phyloP scores from a whole-genome alignment of 768 basidiomycete species.

The Boletales sp. region DNA sequence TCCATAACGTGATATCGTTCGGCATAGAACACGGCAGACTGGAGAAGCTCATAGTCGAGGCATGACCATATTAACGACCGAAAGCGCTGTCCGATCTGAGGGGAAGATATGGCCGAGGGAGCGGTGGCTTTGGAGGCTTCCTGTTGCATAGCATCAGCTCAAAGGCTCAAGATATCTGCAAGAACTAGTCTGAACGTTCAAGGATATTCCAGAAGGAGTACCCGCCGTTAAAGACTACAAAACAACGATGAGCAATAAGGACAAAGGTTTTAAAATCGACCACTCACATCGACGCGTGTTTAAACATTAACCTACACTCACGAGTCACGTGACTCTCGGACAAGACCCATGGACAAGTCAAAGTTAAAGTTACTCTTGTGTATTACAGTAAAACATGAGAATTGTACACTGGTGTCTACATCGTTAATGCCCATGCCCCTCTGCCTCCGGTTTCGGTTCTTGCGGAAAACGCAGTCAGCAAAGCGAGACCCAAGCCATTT shows the following conservation, averaged over 20 bases:
- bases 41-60: slow-evolving; percentile 74
- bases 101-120: slow-evolving; percentile 41
- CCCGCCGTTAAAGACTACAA: slow-evolving; percentile 9
- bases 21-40: slow-evolving; percentile 85
- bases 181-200: slow-evolving; percentile 17
- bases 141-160: slow-evolving; percentile 51
- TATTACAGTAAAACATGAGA: not conserved
- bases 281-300: slow-evolving; percentile 19
- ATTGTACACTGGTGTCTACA: slow-evolving; percentile 10
- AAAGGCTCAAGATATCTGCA: slow-evolving; percentile 28
- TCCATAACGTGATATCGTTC: slow-evolving; percentile 79
- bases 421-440: slow-evolving; percentile 69
- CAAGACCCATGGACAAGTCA: no score
- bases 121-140: slow-evolving; percentile 37
- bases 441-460: slow-evolving; percentile 73
- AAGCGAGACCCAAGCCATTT: slow-evolving; percentile 9
- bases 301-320: slow-evolving; percentile 5
- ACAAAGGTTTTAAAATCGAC: slow-evolving; percentile 20
- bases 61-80: slow-evolving; percentile 76
- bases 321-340: slow-evolving; percentile 28
- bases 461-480: slow-evolving; percentile 15
- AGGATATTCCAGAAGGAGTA: slow-evolving; percentile 3
- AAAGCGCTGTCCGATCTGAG: slow-evolving; percentile 65
- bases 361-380: not conserved
- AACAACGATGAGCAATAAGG: slow-evolving; percentile 5